Evolutionary conservation across 1,139 yeast species (phyloP), one percentile per base, ranked within the genome.

Genomic region (Yamadazyma pseudoaaseri): DNA sequence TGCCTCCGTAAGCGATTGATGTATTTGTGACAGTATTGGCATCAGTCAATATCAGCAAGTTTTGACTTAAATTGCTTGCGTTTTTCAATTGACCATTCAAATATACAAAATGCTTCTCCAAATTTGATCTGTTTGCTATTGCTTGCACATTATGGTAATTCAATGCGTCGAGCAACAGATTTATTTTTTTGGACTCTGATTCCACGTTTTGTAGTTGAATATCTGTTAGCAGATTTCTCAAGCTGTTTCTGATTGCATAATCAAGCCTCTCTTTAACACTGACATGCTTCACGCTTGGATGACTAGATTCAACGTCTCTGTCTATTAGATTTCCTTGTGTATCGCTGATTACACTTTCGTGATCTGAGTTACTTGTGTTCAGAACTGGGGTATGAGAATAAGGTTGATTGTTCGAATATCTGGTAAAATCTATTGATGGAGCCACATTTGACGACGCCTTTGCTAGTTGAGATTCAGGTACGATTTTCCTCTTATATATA

Each of bases 91-190:
- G 67, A 5, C 51, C 52, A 8, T 50, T 44, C 34, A 71, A 54
- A 38, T 69, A 62, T n/a, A 51, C 40, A 8, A 58, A 44, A 40
- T 68, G 73, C 5, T 47, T 48, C 11, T 52, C 59, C 16, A 70
- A 51, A 26, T 58, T 59, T 5, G 46, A 50, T 12, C 60, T 51
- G 45, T 70, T 70, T 6, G 65, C 70, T 6, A 38, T 30, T 1
- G 75, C 75, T 42, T 65, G 71, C 11, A 51, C 57, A 37, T 56
- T 49, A 38, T 69, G 74, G 41, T 62, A 66, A 17, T 36, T 42
- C 14, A 69, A 49, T 39, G 68, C 74, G 1, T 53, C 41, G 35
- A 54, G 50, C 6, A 70, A 49, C 1, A 64, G 63, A 11, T 51
- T 51, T 2, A 63, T 48, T 33, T 63, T 64, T 13, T 26, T 8